Evolutionary conservation across 2,329 filamentous ascomycete genomes (phyloP).

Genomic region (Tricladium varicosporioides): DNA sequence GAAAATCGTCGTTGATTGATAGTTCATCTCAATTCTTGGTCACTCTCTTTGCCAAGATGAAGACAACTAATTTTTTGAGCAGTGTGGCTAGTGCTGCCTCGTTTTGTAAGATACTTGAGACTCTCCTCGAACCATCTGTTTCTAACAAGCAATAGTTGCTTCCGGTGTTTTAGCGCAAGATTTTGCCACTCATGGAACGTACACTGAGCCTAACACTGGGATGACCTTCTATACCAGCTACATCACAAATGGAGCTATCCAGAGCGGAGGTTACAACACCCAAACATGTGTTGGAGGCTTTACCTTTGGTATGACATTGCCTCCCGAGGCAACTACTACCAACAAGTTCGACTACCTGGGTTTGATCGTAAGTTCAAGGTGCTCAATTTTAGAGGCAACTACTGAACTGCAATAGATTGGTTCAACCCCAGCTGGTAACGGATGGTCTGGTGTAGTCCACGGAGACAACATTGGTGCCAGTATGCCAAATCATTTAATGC

Average conservation of each 20-base stretch:
- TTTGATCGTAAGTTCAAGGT: conserved; percentile 44
- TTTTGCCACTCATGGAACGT: conserved; percentile 33
- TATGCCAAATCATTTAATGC: conserved; percentile 58
- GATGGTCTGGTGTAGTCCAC: conserved; percentile 58
- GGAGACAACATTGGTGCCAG: conserved; percentile 39
- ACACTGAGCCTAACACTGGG: conserved; percentile 47
- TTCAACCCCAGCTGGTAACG: conserved; percentile 45
- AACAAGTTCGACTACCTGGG: conserved; percentile 58
- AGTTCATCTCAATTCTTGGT: conserved; percentile 13
- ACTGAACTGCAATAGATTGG: conserved; percentile 32
- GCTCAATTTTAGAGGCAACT: not conserved
- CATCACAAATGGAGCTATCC: conserved; percentile 39
- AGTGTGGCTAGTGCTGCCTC: conserved; percentile 22
- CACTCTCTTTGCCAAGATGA: conserved; percentile 26
- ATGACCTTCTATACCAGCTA: conserved; percentile 53
- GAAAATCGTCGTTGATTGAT: not conserved
- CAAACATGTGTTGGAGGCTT: conserved; percentile 39
- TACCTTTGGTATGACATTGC: conserved; percentile 55
- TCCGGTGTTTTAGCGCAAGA: conserved; percentile 27
- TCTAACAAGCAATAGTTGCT: conserved; percentile 21
- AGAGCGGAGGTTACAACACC: conserved; percentile 32
- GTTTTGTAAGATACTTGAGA: conserved; percentile 22
- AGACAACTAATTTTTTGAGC: conserved; percentile 22
- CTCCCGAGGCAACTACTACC: conserved; percentile 44
- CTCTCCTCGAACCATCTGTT: not conserved